Base-by-base conservation (phyloP, 169 alveolate genomes). In the Cryptosporidium sp. region DNA sequence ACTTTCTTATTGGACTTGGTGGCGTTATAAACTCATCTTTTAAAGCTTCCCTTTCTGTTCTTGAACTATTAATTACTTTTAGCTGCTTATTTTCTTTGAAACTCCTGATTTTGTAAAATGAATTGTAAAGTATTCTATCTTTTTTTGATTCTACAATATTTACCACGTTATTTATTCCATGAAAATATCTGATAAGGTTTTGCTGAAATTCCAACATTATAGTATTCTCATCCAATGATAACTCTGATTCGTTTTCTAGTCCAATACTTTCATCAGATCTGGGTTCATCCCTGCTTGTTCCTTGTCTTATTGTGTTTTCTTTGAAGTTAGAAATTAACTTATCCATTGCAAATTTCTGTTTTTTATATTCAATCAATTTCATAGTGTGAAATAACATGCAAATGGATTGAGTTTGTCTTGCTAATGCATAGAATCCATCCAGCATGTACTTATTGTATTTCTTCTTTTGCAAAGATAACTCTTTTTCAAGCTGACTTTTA, bases 351-450 rank as follows among this genome's bases (percentile, higher is more conserved):
- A 43, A 80, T 23, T 21, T 80, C 35, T 80, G 41, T 61, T 45
- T n/a, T 26, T 80, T 80, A 62, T 62, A 29, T 31, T 80, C 89
- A 26, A 18, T 35, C 62, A 80, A 31, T 62, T 23, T 65, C n/a
- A 80, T 18, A 26, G 51, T 39, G 59, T 61, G 71, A 62, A 80
- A 80, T 39, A 80, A 65, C 89, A 80, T 80, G 37, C 89, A 80
- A 7, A 80, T 41, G 10, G 89, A 59, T 23, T 80, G 89, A 21
- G 89, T 80, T 61, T 80, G 89, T 10, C 89, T 80, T 43, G 89
- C 74, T 41, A 80, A 62, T 21, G 89, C 89, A 43, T 80, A 80
- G 33, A 80, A 80, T 29, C 89, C 89, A 62, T 80, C 89, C 50
- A 80, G 14, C 89, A 80, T 80, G 33, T 80, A 80, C 26, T 62